phyloP scores from a whole-genome alignment of 2,329 filamentous ascomycete genomes.

The Xylaria sp. region DNA sequence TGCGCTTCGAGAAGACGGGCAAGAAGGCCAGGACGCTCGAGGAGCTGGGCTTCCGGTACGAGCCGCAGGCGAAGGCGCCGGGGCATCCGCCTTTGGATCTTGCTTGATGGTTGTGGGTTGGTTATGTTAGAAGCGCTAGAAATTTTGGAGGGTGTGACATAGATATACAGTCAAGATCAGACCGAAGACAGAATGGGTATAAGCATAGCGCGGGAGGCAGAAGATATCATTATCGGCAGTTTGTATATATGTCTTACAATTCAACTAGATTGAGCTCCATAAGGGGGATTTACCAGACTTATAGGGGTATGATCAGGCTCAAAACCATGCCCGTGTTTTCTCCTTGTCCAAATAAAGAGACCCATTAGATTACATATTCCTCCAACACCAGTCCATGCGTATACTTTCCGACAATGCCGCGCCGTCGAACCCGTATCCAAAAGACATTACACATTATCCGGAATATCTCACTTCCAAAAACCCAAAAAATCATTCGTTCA shows the following conservation, averaged over 20 bases:
- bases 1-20: slow-evolving; percentile 69
- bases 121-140: not conserved
- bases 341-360: not conserved
- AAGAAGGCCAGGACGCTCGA: slow-evolving; percentile 65
- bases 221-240: not conserved
- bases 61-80: slow-evolving; percentile 25
- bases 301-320: not conserved
- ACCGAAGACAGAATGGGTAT: too few relatives aligned
- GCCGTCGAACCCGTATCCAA: not conserved
- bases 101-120: slow-evolving; percentile 10
- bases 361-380: not conserved
- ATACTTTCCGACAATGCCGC: not conserved
- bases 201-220: not conserved
- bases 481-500: slow-evolving; percentile 6
- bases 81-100: slow-evolving; percentile 14
- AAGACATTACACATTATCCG: not conserved
- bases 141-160: not conserved
- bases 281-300: not conserved
- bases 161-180: not conserved
- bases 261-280: not conserved
- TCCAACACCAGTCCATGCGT: not conserved
- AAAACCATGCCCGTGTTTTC: not conserved
- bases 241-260: not conserved
- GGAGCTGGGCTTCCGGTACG: slow-evolving; percentile 72
- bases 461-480: not conserved